Conservation (phyloP, 805 yeast genomes). For the Candida tibetensis region DNA sequence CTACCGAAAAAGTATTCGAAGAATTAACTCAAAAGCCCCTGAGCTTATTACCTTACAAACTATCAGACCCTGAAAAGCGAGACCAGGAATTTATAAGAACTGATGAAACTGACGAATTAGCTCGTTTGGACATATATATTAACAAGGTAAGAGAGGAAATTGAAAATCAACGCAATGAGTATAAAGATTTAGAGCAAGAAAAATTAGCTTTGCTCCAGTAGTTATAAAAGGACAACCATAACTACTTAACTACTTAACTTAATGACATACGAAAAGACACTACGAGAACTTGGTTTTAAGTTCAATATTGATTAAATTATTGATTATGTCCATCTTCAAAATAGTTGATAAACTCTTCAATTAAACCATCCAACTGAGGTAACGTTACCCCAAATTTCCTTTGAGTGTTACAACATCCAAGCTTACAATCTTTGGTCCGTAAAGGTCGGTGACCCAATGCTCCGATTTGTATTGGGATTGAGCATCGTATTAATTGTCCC, state of each 20-base stretch:
- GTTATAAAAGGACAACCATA: neutral
- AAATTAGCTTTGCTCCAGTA: constrained; percentile 37
- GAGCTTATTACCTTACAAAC: constrained; percentile 46
- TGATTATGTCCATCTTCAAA: neutral
- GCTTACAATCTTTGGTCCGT: constrained; percentile 1
- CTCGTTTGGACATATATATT: constrained; percentile 38
- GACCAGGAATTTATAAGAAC: constrained; percentile 42
- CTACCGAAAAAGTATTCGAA: constrained; percentile 85
- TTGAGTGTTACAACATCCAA: constrained; percentile 6
- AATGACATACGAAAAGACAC: neutral
- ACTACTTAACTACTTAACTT: no score
- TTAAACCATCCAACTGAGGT: constrained; percentile 4
- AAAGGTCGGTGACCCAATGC: constrained; percentile 1
- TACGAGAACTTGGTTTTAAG: neutral
- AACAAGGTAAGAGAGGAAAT: constrained; percentile 39
- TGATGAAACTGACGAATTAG: constrained; percentile 41
- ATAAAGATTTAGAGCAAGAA: constrained; percentile 41
- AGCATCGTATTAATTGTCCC: constrained; percentile 11
- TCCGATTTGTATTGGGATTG: constrained; percentile 7
- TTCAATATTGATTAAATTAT: neutral
- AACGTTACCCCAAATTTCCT: constrained; percentile 9
- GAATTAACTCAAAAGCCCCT: constrained; percentile 67
- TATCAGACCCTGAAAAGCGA: constrained; percentile 31
- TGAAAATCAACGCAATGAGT: constrained; percentile 39
- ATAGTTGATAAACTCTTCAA: constrained; percentile 8